A percentile compares a stretch with the other conserved stretches of the same genome.
These are phyloP conservation scores for Phyllosticta citrichinensis DNA, from an alignment of 2,329 filamentous ascomycete species.

Conservation along the genomic window DNA sequence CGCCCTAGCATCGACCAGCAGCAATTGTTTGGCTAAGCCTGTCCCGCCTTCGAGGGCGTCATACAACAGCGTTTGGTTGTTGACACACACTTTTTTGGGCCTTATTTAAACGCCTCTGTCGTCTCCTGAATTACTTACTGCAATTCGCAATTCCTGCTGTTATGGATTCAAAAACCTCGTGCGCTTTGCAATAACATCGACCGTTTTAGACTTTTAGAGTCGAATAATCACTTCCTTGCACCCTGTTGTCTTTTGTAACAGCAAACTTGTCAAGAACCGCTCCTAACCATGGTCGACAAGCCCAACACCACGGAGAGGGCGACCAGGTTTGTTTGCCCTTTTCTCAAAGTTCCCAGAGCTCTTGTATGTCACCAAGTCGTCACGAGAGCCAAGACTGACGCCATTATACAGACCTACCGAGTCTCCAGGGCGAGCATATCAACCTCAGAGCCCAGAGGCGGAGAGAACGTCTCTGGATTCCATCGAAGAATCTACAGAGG, in stretches of 20 bases:
- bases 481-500: constrained; percentile 3
- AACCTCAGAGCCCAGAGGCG: neutral
- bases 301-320: neutral
- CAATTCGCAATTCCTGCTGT: neutral
- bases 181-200: neutral
- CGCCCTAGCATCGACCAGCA: neutral
- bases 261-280: neutral
- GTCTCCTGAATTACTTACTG: neutral
- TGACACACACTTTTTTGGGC: neutral
- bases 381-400: neutral
- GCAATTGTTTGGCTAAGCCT: neutral
- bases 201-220: neutral
- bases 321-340: neutral
- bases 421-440: neutral
- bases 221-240: neutral
- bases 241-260: neutral
- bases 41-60: neutral
- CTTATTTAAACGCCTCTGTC: neutral
- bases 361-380: neutral
- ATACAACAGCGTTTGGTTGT: neutral
- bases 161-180: neutral
- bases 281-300: neutral
- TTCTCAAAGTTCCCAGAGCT: neutral
- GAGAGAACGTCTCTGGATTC: neutral
- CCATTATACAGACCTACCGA: neutral